Evolutionary conservation across 2,329 filamentous ascomycete species (phyloP), one percentile per base, ranked within the genome.

Genomic region (Neofusicoccum parvum): DNA sequence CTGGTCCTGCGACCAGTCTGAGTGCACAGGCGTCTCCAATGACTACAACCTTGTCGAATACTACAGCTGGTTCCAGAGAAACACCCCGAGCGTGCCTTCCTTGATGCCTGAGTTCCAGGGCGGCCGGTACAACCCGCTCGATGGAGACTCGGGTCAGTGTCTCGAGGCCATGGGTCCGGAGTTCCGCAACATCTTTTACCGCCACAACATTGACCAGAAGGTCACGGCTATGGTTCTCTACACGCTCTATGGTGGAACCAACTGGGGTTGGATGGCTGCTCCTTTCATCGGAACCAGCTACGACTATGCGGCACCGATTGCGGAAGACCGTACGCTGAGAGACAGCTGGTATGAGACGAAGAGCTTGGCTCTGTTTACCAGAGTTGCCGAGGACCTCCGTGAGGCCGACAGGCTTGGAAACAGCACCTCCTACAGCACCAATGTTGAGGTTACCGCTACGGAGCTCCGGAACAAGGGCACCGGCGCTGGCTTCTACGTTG

Each of bases 181-280:
- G 59, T 89, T 87, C 69, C 86, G 84, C 2, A 88, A 89, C 66
- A 72, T 90, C 5, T 89, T 88, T 75, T 90, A 90, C 72, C 81
- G 86, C 9, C 84, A 88, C 70, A 82, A 88, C 62, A 84, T 89
- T 37, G 85, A 81, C 36, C 84, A 89, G 69, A 80, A 85, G 1
- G 82, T 88, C 3, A 87, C 85, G 0, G 86, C 85, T 0, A 82
- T 88, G 64, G 87, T 82, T 32, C 73, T 90, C 1, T 90, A 90
- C 72, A 89, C 90, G 86, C 76, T 87, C 62, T 90, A 83, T 62
- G 87, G 87, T 5, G 87, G 87, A 3, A 89, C 87, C 0, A 88
- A 86, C 68, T 89, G 86, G 86, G 87, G 87, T 5, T 83, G 83
- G 58, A 76, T 87, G 41, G 83, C 86, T 14, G 82, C 82, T 5